Evolutionary conservation across 306 rosid genomes (phyloP).

Genomic region (Dryas alaskensis): DNA sequence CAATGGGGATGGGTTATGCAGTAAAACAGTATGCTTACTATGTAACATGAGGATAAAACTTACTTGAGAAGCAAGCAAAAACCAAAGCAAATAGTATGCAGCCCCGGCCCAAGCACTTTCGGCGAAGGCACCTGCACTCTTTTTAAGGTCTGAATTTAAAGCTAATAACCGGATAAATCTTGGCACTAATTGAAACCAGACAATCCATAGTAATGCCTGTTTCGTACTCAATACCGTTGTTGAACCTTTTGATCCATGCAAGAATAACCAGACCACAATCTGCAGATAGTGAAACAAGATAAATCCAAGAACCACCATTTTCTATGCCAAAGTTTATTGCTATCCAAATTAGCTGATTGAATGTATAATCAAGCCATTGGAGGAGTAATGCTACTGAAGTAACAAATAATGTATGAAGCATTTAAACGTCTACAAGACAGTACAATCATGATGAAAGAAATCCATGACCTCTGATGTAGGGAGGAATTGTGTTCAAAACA

Average conservation of each 20-base stretch:
- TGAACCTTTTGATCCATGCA: constrained; percentile 34
- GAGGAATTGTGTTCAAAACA: too few species aligned
- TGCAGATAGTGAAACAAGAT: constrained; percentile 29
- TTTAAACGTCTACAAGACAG: too few species aligned
- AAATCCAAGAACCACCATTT: neutral
- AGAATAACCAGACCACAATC: constrained; percentile 65
- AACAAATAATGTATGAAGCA: neutral
- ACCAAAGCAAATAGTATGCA: constrained; percentile 77
- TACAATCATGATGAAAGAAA: too few species aligned
- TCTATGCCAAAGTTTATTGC: neutral
- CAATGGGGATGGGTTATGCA: neutral
- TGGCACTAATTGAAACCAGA: constrained; percentile 64
- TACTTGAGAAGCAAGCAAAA: constrained; percentile 88
- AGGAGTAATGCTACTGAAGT: neutral
- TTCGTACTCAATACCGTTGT: constrained; percentile 68
- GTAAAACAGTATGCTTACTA: neutral
- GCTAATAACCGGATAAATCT: constrained; percentile 76
- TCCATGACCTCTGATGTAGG: too few species aligned
- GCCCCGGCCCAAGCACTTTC: constrained; percentile 86
- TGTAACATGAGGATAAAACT: constrained; percentile 23
- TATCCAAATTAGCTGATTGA: neutral
- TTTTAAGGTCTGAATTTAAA: constrained; percentile 77
- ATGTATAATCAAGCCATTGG: neutral
- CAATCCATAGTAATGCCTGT: constrained; percentile 51
- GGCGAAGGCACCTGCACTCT: constrained; percentile 80